These are phyloP conservation scores for Leccinum imitatum DNA, from an alignment of 768 basidiomycete species.

Conservation along the genomic window DNA sequence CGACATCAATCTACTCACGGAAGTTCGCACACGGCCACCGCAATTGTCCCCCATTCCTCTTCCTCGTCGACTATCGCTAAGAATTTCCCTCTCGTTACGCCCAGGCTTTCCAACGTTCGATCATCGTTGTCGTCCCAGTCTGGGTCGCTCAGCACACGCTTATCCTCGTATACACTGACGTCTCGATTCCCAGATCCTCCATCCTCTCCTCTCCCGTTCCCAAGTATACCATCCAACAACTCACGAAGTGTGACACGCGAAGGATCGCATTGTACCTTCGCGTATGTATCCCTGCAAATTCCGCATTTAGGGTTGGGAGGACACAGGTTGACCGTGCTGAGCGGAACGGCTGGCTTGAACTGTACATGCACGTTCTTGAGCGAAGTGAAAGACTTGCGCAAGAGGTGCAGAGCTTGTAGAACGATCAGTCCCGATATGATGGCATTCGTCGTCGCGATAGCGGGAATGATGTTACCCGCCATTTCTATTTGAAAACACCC, in stretches of 20 bases:
- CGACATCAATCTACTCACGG: conserved; percentile 53
- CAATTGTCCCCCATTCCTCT: conserved; percentile 67
- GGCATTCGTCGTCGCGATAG: conserved; percentile 98
- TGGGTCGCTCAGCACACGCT: conserved; percentile 84
- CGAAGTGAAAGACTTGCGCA: conserved; percentile 59
- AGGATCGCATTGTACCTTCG: conserved; percentile 71
- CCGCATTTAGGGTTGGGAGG: conserved; percentile 78
- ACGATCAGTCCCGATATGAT: conserved; percentile 95
- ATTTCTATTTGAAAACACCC: conserved; percentile 59
- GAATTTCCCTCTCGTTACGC: conserved; percentile 81
- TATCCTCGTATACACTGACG: conserved; percentile 84
- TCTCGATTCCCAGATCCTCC: conserved; percentile 47
- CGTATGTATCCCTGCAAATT: conserved; percentile 85
- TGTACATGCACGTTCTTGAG: conserved; percentile 78
- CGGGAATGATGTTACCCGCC: conserved; percentile 99
- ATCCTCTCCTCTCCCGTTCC: conserved; percentile 40
- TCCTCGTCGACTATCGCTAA: conserved; percentile 89
- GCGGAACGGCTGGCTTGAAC: conserved; percentile 74
- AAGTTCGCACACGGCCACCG: conserved; percentile 63
- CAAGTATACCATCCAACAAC: conserved; percentile 66
- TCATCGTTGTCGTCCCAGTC: conserved; percentile 91
- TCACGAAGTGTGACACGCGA: conserved; percentile 66
- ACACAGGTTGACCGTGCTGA: conserved; percentile 65
- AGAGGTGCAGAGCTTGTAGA: conserved; percentile 83
- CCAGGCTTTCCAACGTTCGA: conserved; percentile 78